Evolutionary conservation across 371 early-diverging fungal species (phyloP), one percentile per base, ranked within the genome.

Genomic region (Enteropsectra breve): DNA sequence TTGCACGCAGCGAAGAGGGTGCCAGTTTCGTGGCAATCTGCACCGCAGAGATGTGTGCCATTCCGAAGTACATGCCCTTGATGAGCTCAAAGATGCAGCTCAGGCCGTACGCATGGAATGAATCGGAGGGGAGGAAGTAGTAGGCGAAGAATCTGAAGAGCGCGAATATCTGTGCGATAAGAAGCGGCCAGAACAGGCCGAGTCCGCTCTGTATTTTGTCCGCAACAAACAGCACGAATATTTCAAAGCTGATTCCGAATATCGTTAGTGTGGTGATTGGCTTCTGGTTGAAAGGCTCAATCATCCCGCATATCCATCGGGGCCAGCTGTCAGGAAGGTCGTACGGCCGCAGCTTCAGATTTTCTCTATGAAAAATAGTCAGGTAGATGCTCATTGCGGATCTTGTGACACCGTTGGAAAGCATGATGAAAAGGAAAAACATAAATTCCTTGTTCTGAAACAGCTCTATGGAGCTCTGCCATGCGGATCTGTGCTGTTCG

Each of bases 51-150:
- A 72, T 68, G 52, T 81, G 80, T 1, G 79, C 75, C 1, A 81
- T 52, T 33, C 80, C 80, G 67, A 81, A 81, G 60, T 81, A 81
- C 23, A 81, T 48, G 34, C 82, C 82, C 58, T 80, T 81, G 18
- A 80, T 32, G 1, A 77, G 8, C 61, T 81, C 82, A 32, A 81
- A 47, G 6, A 66, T 0, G 52, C 82, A 81, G 29, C 48, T 37
- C 15, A 63, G 56, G 18, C 47, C 66, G 63, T 69, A 80, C 3
- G 63, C 60, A 63, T 78, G 65, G 0, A 46, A 30, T 24, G 36
- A 45, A n/a, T 66, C 38, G 29, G 15, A 21, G 11, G 29, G 34
- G 15, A 80, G 23, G 15, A 56, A 8, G 37, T 68, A 73, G 52
- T 81, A 81, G 5, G 53, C 28, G 38, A 63, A 18, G 38, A 81